Percentiles rank a stretch among this genome's conserved stretches.
Conservation (phyloP, 306 rosid genomes). For the Cicer chorassanicum region DNA sequence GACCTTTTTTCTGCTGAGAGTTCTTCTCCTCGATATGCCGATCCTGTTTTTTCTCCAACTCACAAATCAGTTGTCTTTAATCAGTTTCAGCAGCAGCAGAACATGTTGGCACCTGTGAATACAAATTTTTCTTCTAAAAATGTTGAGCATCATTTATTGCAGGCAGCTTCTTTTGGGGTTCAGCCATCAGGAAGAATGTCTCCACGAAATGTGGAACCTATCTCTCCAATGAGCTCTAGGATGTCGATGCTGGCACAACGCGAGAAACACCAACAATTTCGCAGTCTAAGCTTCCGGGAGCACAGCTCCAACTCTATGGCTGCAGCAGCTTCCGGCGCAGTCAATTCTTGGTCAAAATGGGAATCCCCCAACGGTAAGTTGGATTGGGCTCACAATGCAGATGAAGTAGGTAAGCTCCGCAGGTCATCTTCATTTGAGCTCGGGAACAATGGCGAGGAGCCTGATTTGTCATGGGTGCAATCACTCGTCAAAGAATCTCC, state of each 20-base stretch:
- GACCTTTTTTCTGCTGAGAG: constrained; percentile 90
- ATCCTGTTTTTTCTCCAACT: constrained; percentile 84
- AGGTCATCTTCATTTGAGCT: constrained; percentile 88
- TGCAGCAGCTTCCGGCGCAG: constrained; percentile 41
- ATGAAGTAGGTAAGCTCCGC: constrained; percentile 75
- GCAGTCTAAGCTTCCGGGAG: constrained; percentile 94
- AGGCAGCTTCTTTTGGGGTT: constrained; percentile 68
- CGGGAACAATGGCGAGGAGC: constrained; percentile 89
- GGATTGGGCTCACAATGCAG: constrained; percentile 79
- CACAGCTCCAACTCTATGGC: constrained; percentile 72
- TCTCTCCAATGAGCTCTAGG: constrained; percentile 81
- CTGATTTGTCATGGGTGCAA: constrained; percentile 96
- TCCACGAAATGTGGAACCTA: constrained; percentile 81
- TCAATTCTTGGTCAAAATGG: constrained; percentile 85
- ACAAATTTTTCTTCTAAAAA: constrained; percentile 75
- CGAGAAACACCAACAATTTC: constrained; percentile 87
- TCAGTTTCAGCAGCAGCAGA: constrained; percentile 95
- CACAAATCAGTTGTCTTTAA: constrained; percentile 83
- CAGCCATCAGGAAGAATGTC: constrained; percentile 89
- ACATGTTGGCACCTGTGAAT: constrained; percentile 78
- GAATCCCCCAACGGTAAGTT: constrained; percentile 75
- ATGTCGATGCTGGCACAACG: constrained; percentile 79
- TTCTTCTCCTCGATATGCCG: constrained; percentile 81
- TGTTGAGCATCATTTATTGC: constrained; percentile 72
- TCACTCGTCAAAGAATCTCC: constrained; percentile 95